Base-by-base conservation (phyloP, 495 filamentous ascomycete species). In the Chlorociboria aeruginascens region DNA sequence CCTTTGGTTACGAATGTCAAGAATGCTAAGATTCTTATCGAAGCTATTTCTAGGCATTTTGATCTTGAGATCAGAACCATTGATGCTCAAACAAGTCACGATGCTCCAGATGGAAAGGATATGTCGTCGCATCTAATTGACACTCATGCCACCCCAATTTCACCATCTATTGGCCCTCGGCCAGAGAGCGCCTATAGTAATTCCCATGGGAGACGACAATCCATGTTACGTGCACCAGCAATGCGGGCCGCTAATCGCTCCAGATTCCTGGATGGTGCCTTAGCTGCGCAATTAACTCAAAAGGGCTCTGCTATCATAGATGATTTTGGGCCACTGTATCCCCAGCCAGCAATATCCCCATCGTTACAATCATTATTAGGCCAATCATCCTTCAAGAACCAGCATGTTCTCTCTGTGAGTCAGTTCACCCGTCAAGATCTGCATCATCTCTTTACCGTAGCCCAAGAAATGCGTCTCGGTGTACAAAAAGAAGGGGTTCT, bases 1-100 rank as follows among this genome's bases (percentile, higher is more conserved):
- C 92, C 92, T 34, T 67, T 98, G 55, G 89, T 98, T 29, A 98
- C 92, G 40, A 98, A 98, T 59, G 92, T 98, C 58, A 98, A 98
- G 75, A 98, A 96, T 57, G 92, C 92, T 35, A 98, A 98, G 72
- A 84, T 98, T 46, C 64, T 98, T 38, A 83, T 98, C 53, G 92
- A 98, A 64, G 92, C 92, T 12, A 83, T 98, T 52, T 80, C 89
- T 45, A 78, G 92, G 34, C 80, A 93, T 61, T 94, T 83, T 58
- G 79, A 87, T 51, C 69, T 98, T 33, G 76, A 88, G 33, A 78
- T 97, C 51, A 74, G 78, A 61, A 79, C 79, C 35, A 73, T 85
- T 49, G 92, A 98, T 61, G 94, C 82, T 66, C 86, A 95, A 70
- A 89, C 86, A 32, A 88, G 83, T 63, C 85, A 89, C 59, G 71